Evolutionary conservation across 140 eudicot species (phyloP).

Genomic region (Senecio squalidus): DNA sequence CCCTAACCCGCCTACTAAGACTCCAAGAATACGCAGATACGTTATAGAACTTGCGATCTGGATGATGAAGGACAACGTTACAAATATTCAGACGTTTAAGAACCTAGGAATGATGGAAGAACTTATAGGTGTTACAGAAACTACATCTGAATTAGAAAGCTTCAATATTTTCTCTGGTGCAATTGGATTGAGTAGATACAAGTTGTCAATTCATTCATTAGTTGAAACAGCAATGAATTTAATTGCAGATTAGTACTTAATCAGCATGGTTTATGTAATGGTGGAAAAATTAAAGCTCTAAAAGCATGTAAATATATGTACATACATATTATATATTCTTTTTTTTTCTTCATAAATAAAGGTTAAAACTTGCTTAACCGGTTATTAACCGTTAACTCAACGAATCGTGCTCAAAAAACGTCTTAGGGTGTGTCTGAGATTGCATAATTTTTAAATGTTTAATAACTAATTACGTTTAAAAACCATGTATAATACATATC

Average conservation of each 20-base stretch:
- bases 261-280: conserved; percentile 10
- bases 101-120: conserved; percentile 52
- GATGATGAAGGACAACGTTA: conserved; percentile 67
- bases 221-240: conserved; percentile 59
- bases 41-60: conserved; percentile 64
- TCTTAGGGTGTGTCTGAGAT: too few species aligned
- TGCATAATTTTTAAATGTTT: too few species aligned
- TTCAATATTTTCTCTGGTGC: conserved; percentile 88
- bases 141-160: conserved; percentile 80
- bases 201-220: conserved; percentile 54
- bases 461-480: too few species aligned
- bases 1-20: conserved; percentile 46
- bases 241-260: conserved; percentile 21
- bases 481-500: too few species aligned
- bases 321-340: not conserved
- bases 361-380: not conserved
- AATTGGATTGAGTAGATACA: conserved; percentile 70
- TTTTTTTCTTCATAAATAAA: not conserved
- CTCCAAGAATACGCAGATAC: conserved; percentile 73
- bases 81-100: conserved; percentile 41
- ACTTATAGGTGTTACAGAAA: conserved; percentile 61
- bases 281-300: conserved; percentile 1
- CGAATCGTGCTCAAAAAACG: too few species aligned
- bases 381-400: too few species aligned
- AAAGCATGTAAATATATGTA: conserved; percentile 27